A percentile compares a stretch with the other conserved stretches of the same genome.
These are phyloP conservation scores for Immersiporthe knoxdaviesiana DNA, from an alignment of 2,329 filamentous ascomycete species.

Conservation along the genomic window DNA sequence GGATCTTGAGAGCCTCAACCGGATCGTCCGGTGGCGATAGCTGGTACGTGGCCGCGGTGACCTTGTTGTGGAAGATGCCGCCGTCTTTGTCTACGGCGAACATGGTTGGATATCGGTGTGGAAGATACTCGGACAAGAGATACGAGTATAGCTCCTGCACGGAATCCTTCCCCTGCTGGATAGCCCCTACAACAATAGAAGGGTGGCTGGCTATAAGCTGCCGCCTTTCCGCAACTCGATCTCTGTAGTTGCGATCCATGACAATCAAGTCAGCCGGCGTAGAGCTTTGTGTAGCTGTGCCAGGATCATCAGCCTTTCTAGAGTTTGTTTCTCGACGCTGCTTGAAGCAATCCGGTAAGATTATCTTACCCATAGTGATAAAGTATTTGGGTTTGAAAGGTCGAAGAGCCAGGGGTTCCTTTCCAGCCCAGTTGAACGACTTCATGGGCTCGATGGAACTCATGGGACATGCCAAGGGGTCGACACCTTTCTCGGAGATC, in stretches of 20 bases:
- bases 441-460: conserved; percentile 35
- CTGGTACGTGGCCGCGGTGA: conserved; percentile 41
- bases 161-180: conserved; percentile 44
- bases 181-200: conserved; percentile 46
- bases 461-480: conserved; percentile 18
- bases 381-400: conserved; percentile 57
- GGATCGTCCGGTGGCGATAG: conserved; percentile 37
- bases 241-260: conserved; percentile 55
- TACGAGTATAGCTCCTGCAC: conserved; percentile 54
- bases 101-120: conserved; percentile 51
- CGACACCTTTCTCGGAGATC: background rate
- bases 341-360: too few species aligned
- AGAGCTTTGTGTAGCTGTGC: conserved; percentile 46
- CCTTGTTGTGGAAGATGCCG: conserved; percentile 44
- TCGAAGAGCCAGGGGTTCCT: conserved; percentile 45
- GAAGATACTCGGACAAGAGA: conserved; percentile 52
- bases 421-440: conserved; percentile 46
- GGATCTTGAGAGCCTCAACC: conserved; percentile 41
- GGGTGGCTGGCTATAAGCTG: conserved; percentile 44
- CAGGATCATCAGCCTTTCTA: background rate
- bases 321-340: background rate
- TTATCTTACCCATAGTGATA: conserved; percentile 56
- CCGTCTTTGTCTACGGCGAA: conserved; percentile 44
- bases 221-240: conserved; percentile 46
- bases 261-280: conserved; percentile 54